Percentiles rank a stretch among this genome's conserved stretches.
These are phyloP conservation scores for Calocybe gambosa DNA, from an alignment of 1,284 basidiomycete genomes.

Conservation along the genomic window DNA sequence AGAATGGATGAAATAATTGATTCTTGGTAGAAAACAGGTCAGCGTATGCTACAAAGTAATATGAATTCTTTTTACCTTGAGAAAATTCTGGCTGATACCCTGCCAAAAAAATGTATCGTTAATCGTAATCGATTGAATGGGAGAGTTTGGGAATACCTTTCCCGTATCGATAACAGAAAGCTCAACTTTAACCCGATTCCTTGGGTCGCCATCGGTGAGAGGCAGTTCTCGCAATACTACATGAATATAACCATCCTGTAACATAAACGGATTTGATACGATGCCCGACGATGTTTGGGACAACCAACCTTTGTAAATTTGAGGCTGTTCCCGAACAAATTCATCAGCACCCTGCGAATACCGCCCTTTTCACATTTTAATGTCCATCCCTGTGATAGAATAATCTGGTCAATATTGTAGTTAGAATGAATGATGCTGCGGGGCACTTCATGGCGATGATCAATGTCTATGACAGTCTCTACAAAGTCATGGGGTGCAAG, in stretches of 20 bases:
- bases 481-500: slow-evolving; percentile 39
- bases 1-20: slow-evolving; percentile 95
- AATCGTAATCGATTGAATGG: not conserved
- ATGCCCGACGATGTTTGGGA: not conserved
- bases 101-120: slow-evolving; percentile 19
- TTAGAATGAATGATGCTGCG: not conserved
- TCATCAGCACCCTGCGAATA: slow-evolving; percentile 90
- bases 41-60: slow-evolving; percentile 5
- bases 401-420: slow-evolving; percentile 3
- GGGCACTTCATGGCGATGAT: slow-evolving; percentile 55
- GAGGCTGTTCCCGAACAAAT: slow-evolving; percentile 90
- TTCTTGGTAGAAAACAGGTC: slow-evolving; percentile 45
- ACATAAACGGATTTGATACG: not conserved
- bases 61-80: slow-evolving; percentile 48
- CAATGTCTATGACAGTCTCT: slow-evolving; percentile 88
- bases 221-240: slow-evolving; percentile 77
- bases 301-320: slow-evolving; percentile 76
- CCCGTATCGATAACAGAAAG: slow-evolving; percentile 87
- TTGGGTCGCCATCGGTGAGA: slow-evolving; percentile 40
- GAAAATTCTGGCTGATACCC: slow-evolving; percentile 84
- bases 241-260: slow-evolving; percentile 81
- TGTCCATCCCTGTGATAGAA: slow-evolving; percentile 66
- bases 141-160: slow-evolving; percentile 44
- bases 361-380: slow-evolving; percentile 91
- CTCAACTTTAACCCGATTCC: slow-evolving; percentile 70